Conservation (phyloP, 1,284 basidiomycete species). For the Malassezia globosa region DNA sequence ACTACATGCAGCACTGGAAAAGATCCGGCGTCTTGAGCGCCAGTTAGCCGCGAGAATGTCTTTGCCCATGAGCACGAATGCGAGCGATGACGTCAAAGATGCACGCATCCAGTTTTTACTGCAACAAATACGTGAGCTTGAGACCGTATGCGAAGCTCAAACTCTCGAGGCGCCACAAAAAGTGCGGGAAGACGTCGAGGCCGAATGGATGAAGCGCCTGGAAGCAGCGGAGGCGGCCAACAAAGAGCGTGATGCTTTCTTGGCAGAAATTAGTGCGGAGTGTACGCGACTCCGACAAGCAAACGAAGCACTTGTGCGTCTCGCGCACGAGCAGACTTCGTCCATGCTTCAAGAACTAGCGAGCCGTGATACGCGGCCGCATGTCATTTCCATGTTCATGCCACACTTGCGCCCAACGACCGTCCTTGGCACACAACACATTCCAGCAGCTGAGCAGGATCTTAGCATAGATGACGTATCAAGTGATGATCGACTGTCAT, state of each 20-base stretch:
- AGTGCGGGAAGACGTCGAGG: constrained; percentile 37
- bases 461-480: constrained; percentile 3
- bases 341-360: constrained; percentile 21
- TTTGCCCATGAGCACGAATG: constrained; percentile 9
- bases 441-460: neutral
- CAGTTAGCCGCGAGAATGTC: constrained; percentile 25
- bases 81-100: constrained; percentile 14
- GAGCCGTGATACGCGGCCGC: neutral
- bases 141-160: constrained; percentile 36
- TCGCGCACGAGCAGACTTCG: constrained; percentile 28
- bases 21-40: constrained; percentile 21
- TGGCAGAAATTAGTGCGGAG: constrained; percentile 24
- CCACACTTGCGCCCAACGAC: constrained; percentile 16
- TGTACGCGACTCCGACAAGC: constrained; percentile 19
- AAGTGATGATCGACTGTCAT: neutral
- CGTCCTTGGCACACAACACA: constrained; percentile 2
- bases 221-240: constrained; percentile 12
- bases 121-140: constrained; percentile 31
- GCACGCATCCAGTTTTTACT: constrained; percentile 21
- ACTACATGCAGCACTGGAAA: constrained; percentile 28
- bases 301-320: constrained; percentile 23
- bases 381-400: constrained; percentile 13
- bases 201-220: constrained; percentile 20
- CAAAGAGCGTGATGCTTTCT: constrained; percentile 26
- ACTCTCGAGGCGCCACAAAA: constrained; percentile 27